These are phyloP conservation scores for Biscutella laevigata DNA, from an alignment of 441 rosid species.

Conservation along the genomic window DNA sequence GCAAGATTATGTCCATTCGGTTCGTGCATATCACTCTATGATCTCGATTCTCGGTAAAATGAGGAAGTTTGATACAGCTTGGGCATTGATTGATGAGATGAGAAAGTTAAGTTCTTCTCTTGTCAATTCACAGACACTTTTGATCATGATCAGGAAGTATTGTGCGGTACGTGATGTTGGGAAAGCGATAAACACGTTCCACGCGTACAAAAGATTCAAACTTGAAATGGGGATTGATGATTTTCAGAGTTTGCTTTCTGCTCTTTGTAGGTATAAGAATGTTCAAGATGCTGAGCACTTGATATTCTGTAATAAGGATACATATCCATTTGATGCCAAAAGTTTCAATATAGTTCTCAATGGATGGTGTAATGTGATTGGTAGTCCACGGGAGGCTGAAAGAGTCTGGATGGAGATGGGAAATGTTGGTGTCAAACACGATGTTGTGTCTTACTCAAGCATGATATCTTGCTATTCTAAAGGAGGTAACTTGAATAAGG, in stretches of 20 bases:
- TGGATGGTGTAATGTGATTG: conserved; percentile 83
- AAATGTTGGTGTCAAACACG: conserved; percentile 45
- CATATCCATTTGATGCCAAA: conserved; percentile 58
- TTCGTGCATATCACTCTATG: conserved; percentile 68
- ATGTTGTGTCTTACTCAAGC: conserved; percentile 65
- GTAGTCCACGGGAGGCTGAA: conserved; percentile 66
- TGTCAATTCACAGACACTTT: conserved; percentile 65
- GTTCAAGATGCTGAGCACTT: conserved; percentile 92
- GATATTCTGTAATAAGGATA: conserved; percentile 61
- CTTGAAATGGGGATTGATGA: conserved; percentile 63
- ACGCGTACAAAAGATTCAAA: conserved; percentile 54
- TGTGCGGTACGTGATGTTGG: conserved; percentile 86
- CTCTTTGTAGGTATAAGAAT: conserved; percentile 85
- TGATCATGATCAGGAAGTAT: conserved; percentile 86
- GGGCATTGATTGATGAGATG: conserved; percentile 89
- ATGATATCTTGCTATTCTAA: conserved; percentile 78
- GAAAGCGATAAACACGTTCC: conserved; percentile 72
- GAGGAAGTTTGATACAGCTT: conserved; percentile 90
- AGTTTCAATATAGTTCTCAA: conserved; percentile 79
- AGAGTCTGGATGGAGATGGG: conserved; percentile 83
- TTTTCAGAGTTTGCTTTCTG: conserved; percentile 81
- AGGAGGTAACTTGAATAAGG: conserved; percentile 53
- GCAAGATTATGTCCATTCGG: conserved; percentile 42
- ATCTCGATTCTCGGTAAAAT: conserved; percentile 74
- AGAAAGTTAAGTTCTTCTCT: conserved; percentile 46